Evolutionary conservation across 805 yeast species (phyloP).

Genomic region (Pichia gijzeniarum): DNA sequence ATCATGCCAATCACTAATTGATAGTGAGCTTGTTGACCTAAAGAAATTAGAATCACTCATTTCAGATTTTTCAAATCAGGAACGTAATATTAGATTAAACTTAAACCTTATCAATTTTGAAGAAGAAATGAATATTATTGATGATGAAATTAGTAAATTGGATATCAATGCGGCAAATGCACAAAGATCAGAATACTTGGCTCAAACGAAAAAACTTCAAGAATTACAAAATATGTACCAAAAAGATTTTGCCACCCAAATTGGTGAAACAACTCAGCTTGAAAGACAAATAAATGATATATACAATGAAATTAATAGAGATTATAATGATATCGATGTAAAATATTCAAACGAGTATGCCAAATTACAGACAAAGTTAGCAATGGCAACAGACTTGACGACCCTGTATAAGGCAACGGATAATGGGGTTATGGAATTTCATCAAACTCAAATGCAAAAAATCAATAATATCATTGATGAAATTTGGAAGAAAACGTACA

Average conservation of each 20-base stretch:
- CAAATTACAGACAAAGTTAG: slow-evolving; percentile 64
- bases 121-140: slow-evolving; percentile 29
- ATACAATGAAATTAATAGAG: slow-evolving; percentile 56
- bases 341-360: slow-evolving; percentile 66
- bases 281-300: slow-evolving; percentile 59
- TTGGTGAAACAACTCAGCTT: slow-evolving; percentile 83
- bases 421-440: slow-evolving; percentile 89
- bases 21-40: slow-evolving; percentile 46
- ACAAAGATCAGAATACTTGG: slow-evolving; percentile 55
- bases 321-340: slow-evolving; percentile 61
- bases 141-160: slow-evolving; percentile 27
- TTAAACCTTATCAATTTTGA: slow-evolving; percentile 40
- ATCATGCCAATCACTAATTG: slow-evolving; percentile 43
- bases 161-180: slow-evolving; percentile 43
- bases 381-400: slow-evolving; percentile 74
- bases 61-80: slow-evolving; percentile 51
- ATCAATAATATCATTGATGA: slow-evolving; percentile 84
- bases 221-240: slow-evolving; percentile 47
- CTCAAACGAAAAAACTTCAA: slow-evolving; percentile 45
- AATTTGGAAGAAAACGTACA: slow-evolving; percentile 88
- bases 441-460: slow-evolving; percentile 85
- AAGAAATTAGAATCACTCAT: slow-evolving; percentile 57
- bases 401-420: slow-evolving; percentile 84
- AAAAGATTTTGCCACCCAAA: slow-evolving; percentile 61
- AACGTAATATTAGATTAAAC: slow-evolving; percentile 47